Conservation (phyloP, 1,284 basidiomycete species). For the Chalciporus sp. region DNA sequence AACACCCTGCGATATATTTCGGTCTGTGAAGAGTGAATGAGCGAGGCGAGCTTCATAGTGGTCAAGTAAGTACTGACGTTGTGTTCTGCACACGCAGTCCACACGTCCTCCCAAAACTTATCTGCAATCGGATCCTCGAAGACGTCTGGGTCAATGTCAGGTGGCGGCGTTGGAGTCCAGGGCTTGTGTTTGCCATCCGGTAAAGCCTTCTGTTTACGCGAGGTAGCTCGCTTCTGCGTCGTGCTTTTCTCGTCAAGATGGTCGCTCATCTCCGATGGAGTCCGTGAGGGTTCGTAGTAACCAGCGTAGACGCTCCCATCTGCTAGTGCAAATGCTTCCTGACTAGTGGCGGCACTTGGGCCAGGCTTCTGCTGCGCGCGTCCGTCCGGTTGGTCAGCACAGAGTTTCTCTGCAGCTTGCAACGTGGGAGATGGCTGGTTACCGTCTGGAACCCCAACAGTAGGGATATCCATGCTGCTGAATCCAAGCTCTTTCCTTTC, state of each 20-base stretch:
- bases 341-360: slow-evolving; percentile 34
- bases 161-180: slow-evolving; percentile 67
- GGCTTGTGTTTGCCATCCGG: slow-evolving; percentile 55
- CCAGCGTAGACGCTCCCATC: slow-evolving; percentile 44
- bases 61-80: slow-evolving; percentile 61
- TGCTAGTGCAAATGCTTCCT: slow-evolving; percentile 53
- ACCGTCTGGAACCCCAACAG: slow-evolving; percentile 70
- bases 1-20: slow-evolving; percentile 95
- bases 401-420: slow-evolving; percentile 39
- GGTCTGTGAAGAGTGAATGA: slow-evolving; percentile 54
- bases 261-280: slow-evolving; percentile 47
- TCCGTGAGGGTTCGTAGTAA: slow-evolving; percentile 49
- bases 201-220: slow-evolving; percentile 64
- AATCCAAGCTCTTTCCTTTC: slow-evolving; percentile 60
- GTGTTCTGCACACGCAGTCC: slow-evolving; percentile 82
- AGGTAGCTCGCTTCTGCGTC: slow-evolving; percentile 48
- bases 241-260: slow-evolving; percentile 53
- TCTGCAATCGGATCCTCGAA: slow-evolving; percentile 90
- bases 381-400: slow-evolving; percentile 27
- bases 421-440: slow-evolving; percentile 37
- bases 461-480: slow-evolving; percentile 67
- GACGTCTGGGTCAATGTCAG: slow-evolving; percentile 72
- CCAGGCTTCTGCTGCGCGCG: slow-evolving; percentile 17
- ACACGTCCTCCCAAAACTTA: slow-evolving; percentile 85
- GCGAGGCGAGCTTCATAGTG: slow-evolving; percentile 10